phyloP scores from a whole-genome alignment of 2,329 filamentous ascomycete species.

The Aureobasidium sp. region DNA sequence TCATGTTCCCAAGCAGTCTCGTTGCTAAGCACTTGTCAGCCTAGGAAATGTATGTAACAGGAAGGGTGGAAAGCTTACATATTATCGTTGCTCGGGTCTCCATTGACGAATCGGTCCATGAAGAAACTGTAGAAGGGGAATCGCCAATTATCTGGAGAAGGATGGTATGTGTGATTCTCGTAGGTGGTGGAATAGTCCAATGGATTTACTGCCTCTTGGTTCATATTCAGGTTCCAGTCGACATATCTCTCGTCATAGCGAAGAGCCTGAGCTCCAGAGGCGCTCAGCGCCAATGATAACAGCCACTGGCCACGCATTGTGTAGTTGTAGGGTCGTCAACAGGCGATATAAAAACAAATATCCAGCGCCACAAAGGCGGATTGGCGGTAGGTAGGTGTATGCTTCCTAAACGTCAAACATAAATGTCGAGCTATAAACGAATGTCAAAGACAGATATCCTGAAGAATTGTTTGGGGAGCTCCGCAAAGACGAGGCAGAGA shows the following conservation, averaged over 20 bases:
- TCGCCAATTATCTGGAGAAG: slow-evolving; percentile 54
- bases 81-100: slow-evolving; percentile 57
- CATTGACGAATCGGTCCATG: slow-evolving; percentile 56
- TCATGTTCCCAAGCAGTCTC: slow-evolving; percentile 54
- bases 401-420: slow-evolving; percentile 1
- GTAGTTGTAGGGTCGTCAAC: not conserved
- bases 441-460: not conserved
- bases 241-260: slow-evolving; percentile 41
- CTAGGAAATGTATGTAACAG: not conserved
- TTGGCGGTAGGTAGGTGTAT: not conserved
- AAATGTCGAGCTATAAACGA: not conserved
- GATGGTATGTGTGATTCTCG: slow-evolving; percentile 43
- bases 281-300: not conserved
- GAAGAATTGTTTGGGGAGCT: not conserved
- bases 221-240: slow-evolving; percentile 54
- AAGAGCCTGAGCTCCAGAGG: slow-evolving; percentile 1
- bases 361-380: slow-evolving; percentile 6
- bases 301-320: slow-evolving; percentile 8
- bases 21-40: slow-evolving; percentile 29
- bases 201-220: slow-evolving; percentile 46
- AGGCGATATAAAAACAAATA: not conserved
- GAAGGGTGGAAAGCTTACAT: slow-evolving; percentile 17
- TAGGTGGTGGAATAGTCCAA: slow-evolving; percentile 51
- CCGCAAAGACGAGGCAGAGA: not conserved
- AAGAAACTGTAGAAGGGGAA: slow-evolving; percentile 59